These are phyloP conservation scores for Gardenia jasminoides DNA, from an alignment of 257 asterid species.

Conservation along the genomic window DNA sequence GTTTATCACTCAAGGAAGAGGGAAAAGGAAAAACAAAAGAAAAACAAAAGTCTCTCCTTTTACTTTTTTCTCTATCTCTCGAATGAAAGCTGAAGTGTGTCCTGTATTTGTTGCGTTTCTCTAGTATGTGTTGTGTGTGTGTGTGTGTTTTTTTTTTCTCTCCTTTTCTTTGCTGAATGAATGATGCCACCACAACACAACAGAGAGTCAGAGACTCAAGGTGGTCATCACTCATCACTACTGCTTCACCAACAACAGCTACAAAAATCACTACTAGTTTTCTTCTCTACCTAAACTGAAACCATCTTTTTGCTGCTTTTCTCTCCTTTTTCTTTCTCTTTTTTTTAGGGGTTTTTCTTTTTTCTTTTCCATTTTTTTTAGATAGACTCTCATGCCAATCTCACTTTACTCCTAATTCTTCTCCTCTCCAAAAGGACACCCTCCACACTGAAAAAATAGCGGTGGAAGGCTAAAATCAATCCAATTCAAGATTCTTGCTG, in stretches of 20 bases:
- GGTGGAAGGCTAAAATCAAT: neutral
- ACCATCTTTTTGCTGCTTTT: constrained; percentile 11
- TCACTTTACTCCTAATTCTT: neutral
- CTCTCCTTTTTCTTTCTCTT: constrained; percentile 4
- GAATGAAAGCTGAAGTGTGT: constrained; percentile 23
- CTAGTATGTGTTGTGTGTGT: neutral
- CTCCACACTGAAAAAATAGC: neutral
- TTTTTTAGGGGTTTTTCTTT: constrained; percentile 16
- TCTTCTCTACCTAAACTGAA: constrained; percentile 27
- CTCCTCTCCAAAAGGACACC: neutral
- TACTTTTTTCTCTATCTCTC: constrained; percentile 13
- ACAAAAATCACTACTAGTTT: neutral
- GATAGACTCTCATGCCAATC: neutral
- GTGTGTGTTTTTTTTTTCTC: too few relatives aligned
- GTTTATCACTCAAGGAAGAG: neutral
- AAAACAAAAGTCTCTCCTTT: neutral
- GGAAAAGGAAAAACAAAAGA: too few relatives aligned
- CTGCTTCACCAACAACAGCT: constrained; percentile 29
- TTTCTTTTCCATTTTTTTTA: neutral
- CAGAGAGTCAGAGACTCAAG: constrained; percentile 2
- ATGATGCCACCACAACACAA: constrained; percentile 34
- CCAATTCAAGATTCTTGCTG: constrained; percentile 12
- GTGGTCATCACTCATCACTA: constrained; percentile 22
- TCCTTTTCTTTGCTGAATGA: constrained; percentile 16
- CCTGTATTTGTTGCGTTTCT: neutral